These are phyloP conservation scores for Penicillium sp. DNA, from an alignment of 2,329 filamentous ascomycete genomes.

Conservation along the genomic window DNA sequence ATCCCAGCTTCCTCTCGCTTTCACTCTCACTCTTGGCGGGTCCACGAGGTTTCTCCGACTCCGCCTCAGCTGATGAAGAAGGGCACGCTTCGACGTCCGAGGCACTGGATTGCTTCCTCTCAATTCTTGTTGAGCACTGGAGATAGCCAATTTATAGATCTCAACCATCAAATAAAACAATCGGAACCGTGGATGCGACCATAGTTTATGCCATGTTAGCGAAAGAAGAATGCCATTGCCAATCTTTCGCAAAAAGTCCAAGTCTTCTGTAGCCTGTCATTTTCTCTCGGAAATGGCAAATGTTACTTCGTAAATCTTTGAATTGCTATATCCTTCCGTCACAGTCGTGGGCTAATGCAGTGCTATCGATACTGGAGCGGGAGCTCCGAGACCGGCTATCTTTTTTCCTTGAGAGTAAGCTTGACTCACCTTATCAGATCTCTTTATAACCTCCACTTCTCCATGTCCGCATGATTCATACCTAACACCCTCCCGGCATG, in stretches of 20 bases:
- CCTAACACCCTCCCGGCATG: slow-evolving; percentile 17
- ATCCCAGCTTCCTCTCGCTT: neutral
- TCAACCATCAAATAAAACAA: neutral
- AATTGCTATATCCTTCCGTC: neutral
- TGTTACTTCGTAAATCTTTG: neutral
- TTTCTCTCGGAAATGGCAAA: neutral
- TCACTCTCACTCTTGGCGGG: slow-evolving; percentile 6
- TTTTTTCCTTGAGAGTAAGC: slow-evolving; percentile 10
- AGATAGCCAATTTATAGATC: neutral
- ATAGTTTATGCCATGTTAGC: neutral
- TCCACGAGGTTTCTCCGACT: slow-evolving; percentile 30
- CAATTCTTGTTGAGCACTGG: too few relatives aligned
- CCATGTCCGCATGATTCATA: slow-evolving; percentile 3
- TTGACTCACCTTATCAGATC: slow-evolving; percentile 17
- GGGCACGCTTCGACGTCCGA: neutral
- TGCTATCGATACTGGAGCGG: slow-evolving; percentile 9
- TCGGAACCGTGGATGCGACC: slow-evolving; percentile 1
- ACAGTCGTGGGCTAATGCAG: slow-evolving; percentile 4
- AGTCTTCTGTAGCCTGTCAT: neutral
- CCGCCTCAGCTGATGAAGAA: slow-evolving; percentile 9
- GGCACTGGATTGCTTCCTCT: neutral
- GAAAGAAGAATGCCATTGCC: neutral
- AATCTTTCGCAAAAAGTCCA: neutral
- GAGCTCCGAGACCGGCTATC: slow-evolving; percentile 20
- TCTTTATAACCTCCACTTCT: neutral